Base-by-base conservation (phyloP, 202 grass and related monocot genomes). In the Dendrocalamus latiflorus region DNA sequence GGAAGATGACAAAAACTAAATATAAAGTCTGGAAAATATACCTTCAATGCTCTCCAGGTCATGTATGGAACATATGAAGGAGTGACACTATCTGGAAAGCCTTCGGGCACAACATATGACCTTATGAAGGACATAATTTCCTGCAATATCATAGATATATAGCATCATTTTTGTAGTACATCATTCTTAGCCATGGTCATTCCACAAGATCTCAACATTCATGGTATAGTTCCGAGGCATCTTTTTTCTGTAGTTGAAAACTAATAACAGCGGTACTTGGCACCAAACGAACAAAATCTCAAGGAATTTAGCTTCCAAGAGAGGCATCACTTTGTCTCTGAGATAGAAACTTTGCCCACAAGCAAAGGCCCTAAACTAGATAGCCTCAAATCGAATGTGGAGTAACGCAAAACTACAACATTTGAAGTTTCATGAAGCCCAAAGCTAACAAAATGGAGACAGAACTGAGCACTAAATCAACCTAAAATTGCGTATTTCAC, bases 131-230 rank as follows among this genome's bases (percentile, higher is more conserved):
- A n/a, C n/a, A n/a, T n/a, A 44, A 98, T 80, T 80, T 98, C 95
- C 95, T 98, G 90, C 68, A 69, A 37, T 17, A 79, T 10, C 21
- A 68, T 66, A 86, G 25, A n/a, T 28, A 26, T 6, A 18, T 25
- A 61, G 20, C 47, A 82, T 74, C 50, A 74, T 1, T 83, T 63
- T 36, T 48, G 18, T 21, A 72, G 51, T 82, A 42, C 78, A 34
- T 43, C 28, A 77, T 68, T 36, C 67, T 18, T 44, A 25, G 39
- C 28, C 57, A 48, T 58, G 59, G 6, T 49, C 16, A 41, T 65
- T 72, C 49, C 33, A 53, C 8, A 37, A 38, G 26, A 81, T 48
- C 28, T 62, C 36, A 57, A 55, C 37, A 25, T 6, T 6, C 54
- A 44, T 43, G 37, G 15, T 74, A 30, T 38, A 37, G 16, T 53